A percentile compares a stretch with the other conserved stretches of the same genome.
Conservation (phyloP, 1,284 basidiomycete genomes). For the Cutaneotrichosporon sp. region DNA sequence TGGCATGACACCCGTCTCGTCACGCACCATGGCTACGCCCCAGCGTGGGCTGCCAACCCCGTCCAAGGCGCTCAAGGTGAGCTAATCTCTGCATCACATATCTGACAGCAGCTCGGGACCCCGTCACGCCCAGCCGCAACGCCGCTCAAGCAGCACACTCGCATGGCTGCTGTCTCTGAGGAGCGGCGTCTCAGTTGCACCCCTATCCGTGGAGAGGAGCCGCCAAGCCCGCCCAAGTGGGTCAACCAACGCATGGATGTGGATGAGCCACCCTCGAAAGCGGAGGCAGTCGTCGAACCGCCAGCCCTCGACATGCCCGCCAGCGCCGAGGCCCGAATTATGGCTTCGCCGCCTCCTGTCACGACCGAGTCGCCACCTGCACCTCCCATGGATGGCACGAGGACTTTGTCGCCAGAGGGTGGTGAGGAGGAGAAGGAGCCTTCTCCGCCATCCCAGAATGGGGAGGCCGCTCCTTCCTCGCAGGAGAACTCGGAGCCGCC, state of each 20-base stretch:
- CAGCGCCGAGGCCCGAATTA: not conserved
- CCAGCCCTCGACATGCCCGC: not conserved
- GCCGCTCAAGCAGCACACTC: not conserved
- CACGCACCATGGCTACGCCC: slow-evolving; percentile 9
- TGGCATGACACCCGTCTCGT: not conserved
- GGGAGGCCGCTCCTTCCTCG: not conserved
- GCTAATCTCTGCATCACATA: not conserved
- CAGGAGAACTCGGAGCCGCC: not conserved
- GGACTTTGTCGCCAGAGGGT: not conserved
- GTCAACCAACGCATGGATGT: not conserved
- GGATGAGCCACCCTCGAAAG: not conserved
- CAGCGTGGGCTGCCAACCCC: slow-evolving; percentile 3
- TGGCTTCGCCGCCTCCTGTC: not conserved
- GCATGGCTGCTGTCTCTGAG: not conserved
- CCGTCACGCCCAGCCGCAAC: not conserved
- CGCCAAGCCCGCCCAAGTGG: slow-evolving; percentile 2
- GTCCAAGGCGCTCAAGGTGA: not conserved
- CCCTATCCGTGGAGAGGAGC: not conserved
- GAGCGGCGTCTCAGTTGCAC: not conserved
- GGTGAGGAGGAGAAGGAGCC: not conserved
- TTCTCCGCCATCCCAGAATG: not conserved
- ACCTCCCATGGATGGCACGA: not conserved
- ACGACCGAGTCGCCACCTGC: not conserved
- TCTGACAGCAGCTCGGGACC: slow-evolving; percentile 5
- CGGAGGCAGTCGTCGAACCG: not conserved